These are phyloP conservation scores for Podospora pseudopauciseta DNA, from an alignment of 495 filamentous ascomycete genomes.

Conservation along the genomic window DNA sequence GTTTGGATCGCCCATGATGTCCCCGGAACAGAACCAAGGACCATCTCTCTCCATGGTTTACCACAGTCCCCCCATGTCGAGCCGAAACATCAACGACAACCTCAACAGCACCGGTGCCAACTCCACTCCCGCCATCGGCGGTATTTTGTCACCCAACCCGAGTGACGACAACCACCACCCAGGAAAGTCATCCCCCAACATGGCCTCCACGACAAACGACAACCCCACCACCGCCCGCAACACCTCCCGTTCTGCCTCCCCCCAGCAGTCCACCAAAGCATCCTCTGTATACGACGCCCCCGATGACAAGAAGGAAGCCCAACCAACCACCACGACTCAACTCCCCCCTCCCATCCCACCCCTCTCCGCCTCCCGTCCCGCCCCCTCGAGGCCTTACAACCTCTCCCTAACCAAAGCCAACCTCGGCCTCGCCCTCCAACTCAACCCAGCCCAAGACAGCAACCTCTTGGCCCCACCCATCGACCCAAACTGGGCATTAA, in stretches of 20 bases:
- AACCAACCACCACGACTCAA: not conserved
- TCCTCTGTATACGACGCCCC: constrained; percentile 18
- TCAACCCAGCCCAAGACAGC: not conserved
- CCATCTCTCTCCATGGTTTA: constrained; percentile 8
- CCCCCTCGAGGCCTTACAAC: constrained; percentile 3
- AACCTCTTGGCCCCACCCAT: constrained; percentile 10
- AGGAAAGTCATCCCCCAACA: not conserved
- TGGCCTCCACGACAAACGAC: constrained; percentile 3
- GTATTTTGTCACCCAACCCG: not conserved
- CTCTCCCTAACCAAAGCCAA: constrained; percentile 7
- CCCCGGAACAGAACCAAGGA: constrained; percentile 11
- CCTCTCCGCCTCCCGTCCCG: constrained; percentile 9
- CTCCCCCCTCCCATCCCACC: constrained; percentile 12
- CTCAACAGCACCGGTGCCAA: not conserved
- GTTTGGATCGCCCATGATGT: constrained; percentile 15
- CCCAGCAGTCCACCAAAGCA: constrained; percentile 14
- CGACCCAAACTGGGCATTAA: constrained; percentile 13
- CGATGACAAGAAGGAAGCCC: not conserved
- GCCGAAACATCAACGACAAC: constrained; percentile 6
- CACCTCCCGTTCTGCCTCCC: constrained; percentile 3
- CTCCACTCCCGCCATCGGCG: not conserved
- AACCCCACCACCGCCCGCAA: constrained; percentile 10
- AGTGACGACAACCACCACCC: not conserved
- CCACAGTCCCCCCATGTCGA: constrained; percentile 18
- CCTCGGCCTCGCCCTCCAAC: constrained; percentile 14